Conservation (phyloP, 2,329 filamentous ascomycete genomes). For the Fusarium camptoceras region DNA sequence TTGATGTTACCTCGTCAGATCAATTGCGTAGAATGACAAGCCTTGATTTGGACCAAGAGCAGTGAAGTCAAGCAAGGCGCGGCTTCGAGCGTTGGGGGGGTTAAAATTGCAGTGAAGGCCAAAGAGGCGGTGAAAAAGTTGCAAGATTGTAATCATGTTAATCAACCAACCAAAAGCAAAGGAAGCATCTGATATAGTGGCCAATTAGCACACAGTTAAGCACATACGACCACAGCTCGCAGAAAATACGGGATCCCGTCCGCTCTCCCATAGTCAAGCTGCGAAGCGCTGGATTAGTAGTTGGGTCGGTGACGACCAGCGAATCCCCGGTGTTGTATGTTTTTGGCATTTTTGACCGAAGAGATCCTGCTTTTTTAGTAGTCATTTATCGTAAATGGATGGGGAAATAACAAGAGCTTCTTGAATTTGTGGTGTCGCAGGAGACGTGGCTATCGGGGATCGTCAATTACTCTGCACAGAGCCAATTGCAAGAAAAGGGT, state of each 20-base stretch:
- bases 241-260: constrained; percentile 25
- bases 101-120: neutral
- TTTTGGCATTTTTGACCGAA: neutral
- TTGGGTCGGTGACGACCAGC: constrained; percentile 26
- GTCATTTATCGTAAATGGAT: neutral
- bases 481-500: neutral
- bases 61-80: no score
- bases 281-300: constrained; percentile 24
- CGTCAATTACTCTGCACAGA: neutral
- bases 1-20: no score
- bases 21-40: no score
- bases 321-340: constrained; percentile 29
- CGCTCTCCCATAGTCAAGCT: constrained; percentile 23
- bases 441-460: neutral
- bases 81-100: no score
- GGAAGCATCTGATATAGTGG: no score
- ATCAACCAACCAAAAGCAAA: no score
- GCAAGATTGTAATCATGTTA: no score
- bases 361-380: neutral
- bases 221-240: constrained; percentile 15
- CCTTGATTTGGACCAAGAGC: no score
- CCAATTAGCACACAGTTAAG: accelerated
- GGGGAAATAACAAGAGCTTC: no score
- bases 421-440: neutral
- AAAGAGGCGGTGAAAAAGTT: no score